Base-by-base conservation (phyloP, 2,329 filamentous ascomycete species). In the Penicillium sp. region DNA sequence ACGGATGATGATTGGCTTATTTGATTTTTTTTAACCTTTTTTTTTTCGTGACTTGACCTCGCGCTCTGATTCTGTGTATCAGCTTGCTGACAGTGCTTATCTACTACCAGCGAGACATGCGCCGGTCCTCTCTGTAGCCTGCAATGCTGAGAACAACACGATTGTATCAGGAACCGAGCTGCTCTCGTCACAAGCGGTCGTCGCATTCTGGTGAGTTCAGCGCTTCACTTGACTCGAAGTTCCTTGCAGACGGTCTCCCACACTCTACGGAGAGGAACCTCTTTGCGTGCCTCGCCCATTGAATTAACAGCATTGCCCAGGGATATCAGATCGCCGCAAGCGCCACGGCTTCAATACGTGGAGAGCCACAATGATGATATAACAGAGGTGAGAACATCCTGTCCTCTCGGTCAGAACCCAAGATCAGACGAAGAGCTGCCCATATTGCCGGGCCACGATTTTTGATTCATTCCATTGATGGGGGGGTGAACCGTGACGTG, bases 301-400 rank as follows among this genome's bases (percentile, higher is more conserved):
- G 51, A 11, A 7, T 61, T 68, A 61, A 69, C 57, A 26, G 51
- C 51, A 24, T 55, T 50, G 42, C 37, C 40, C 51, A 74, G 72
- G 72, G 72, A 74, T 55, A 66, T 69, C 47, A 67, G 72, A 67
- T 68, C 64, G 46, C 63, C 70, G 1, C 50, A 58, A 33, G 55
- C 61, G 45, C 60, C 60, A 33, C 56, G 63, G 38, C 64, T 70
- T 9, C 65, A 72, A 57, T 73, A 73, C 43, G 60, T 71, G 27
- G 74, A 76, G 53, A 74, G 70, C 46, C 72, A 76, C 56, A 76
- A 76, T 46, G 81, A 84, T 61, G 81, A 81, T 47, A 73, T 84
- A 46, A 84, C 81, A 2, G 76, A 79, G 56, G 70, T 79, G 49
- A 58, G 68, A 52, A 62, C 18, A 18, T 36, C 34, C 24, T 28